phyloP scores from a whole-genome alignment of 2,329 filamentous ascomycete species.

The Nemania abortiva region DNA sequence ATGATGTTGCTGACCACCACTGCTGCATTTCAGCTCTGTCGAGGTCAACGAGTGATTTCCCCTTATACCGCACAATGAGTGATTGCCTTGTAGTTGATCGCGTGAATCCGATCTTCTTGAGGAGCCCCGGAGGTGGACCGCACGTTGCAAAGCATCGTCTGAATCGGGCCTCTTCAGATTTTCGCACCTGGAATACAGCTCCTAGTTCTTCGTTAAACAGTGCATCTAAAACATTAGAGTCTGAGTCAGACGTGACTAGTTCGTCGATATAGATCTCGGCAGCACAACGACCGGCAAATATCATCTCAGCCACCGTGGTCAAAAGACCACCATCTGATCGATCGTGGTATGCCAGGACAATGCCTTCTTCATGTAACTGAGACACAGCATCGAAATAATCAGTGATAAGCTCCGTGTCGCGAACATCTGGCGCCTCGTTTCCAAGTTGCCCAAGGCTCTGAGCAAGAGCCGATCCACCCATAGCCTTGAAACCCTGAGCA shows the following conservation, averaged over 20 bases:
- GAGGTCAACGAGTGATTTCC: constrained; percentile 75
- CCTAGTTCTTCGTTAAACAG: constrained; percentile 98
- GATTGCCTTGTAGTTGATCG: constrained; percentile 77
- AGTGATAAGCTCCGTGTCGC: constrained; percentile 81
- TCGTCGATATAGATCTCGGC: constrained; percentile 86
- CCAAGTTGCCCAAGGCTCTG: constrained; percentile 91
- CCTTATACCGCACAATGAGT: constrained; percentile 79
- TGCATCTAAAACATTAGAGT: constrained; percentile 76
- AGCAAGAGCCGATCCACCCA: constrained; percentile 91
- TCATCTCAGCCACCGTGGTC: constrained; percentile 90
- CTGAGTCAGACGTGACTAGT: constrained; percentile 71
- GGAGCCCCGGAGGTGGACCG: constrained; percentile 82
- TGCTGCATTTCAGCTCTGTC: constrained; percentile 82
- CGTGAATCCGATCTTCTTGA: constrained; percentile 86
- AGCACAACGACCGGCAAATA: constrained; percentile 94
- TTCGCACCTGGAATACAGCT: constrained; percentile 93
- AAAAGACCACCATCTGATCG: constrained; percentile 52
- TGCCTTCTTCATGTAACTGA: constrained; percentile 69
- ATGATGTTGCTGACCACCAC: constrained; percentile 88
- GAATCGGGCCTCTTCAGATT: constrained; percentile 86
- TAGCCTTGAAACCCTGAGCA: constrained; percentile 79
- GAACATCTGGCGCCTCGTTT: constrained; percentile 85
- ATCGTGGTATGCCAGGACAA: constrained; percentile 41
- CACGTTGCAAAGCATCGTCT: constrained; percentile 91
- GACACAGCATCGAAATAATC: constrained; percentile 91